Conservation (phyloP, 257 asterid species). For the Fraxinus pennsylvanica region DNA sequence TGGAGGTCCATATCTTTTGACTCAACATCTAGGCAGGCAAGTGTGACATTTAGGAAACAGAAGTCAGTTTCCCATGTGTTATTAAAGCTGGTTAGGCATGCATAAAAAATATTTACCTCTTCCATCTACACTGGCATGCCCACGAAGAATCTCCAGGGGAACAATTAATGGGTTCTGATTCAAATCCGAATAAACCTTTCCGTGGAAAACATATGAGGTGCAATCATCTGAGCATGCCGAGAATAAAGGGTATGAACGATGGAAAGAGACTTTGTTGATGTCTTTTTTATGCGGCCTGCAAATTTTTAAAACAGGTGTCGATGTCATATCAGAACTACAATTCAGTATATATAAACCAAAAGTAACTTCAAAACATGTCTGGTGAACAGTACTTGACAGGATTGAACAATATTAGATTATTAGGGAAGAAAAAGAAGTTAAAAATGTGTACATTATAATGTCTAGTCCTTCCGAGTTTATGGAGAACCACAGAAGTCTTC, state of each 20-base stretch:
- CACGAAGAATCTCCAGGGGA: slow-evolving; percentile 88
- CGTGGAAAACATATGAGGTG: slow-evolving; percentile 86
- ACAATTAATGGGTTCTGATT: slow-evolving; percentile 86
- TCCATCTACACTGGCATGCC: slow-evolving; percentile 72
- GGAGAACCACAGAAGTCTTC: neutral
- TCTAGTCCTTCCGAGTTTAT: neutral
- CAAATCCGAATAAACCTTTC: slow-evolving; percentile 92
- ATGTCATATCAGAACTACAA: neutral
- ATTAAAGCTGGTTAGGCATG: neutral
- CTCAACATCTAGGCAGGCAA: too few species aligned
- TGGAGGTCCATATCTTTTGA: too few species aligned
- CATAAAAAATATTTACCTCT: slow-evolving; percentile 52
- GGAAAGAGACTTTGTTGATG: slow-evolving; percentile 74
- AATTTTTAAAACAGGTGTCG: slow-evolving; percentile 16
- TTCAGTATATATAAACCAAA: neutral
- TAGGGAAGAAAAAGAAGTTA: neutral
- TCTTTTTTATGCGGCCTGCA: slow-evolving; percentile 83
- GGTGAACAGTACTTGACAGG: neutral
- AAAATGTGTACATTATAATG: neutral
- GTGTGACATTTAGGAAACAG: too few species aligned
- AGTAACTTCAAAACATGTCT: neutral
- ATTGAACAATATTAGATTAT: neutral
- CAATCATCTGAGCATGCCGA: slow-evolving; percentile 90
- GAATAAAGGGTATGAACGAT: slow-evolving; percentile 84
- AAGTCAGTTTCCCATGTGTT: too few species aligned